These are phyloP conservation scores for Blastomyces silverae DNA, from an alignment of 2,329 filamentous ascomycete genomes.

Conservation along the genomic window DNA sequence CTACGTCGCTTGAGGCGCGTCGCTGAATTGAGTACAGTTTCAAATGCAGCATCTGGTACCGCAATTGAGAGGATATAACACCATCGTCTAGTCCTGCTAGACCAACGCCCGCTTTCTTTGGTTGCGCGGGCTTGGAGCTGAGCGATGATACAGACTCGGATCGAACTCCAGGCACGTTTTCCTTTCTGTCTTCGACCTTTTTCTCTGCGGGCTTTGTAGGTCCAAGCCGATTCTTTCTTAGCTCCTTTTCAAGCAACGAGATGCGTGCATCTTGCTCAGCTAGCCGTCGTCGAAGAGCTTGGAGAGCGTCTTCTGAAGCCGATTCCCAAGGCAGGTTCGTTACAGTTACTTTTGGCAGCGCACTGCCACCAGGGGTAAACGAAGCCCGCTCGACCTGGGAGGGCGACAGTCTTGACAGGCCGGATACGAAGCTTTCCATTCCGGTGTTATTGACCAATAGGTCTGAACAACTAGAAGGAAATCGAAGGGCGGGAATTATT, in stretches of 20 bases:
- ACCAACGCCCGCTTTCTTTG: too few species aligned
- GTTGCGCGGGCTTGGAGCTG: neutral
- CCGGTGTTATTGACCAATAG: neutral
- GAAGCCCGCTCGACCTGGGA: constrained; percentile 13
- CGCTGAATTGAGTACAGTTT: neutral
- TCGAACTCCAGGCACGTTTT: neutral
- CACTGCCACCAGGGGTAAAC: constrained; percentile 4
- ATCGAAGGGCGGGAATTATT: neutral
- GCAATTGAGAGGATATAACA: neutral
- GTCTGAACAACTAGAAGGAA: neutral
- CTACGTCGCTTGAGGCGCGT: neutral
- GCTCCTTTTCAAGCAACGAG: constrained; percentile 4
- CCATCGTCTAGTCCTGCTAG: neutral
- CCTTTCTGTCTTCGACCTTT: neutral
- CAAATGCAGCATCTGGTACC: constrained; percentile 3
- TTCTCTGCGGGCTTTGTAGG: neutral
- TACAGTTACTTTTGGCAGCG: neutral
- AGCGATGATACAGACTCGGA: neutral
- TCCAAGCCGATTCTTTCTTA: neutral
- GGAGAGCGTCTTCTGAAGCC: neutral
- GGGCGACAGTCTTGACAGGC: constrained; percentile 10
- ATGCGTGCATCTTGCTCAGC: constrained; percentile 11
- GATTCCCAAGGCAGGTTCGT: neutral
- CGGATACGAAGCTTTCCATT: neutral
- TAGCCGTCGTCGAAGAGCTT: neutral